phyloP scores from a whole-genome alignment of 108 stramenopile species.

The Schizochytrium sp. region DNA sequence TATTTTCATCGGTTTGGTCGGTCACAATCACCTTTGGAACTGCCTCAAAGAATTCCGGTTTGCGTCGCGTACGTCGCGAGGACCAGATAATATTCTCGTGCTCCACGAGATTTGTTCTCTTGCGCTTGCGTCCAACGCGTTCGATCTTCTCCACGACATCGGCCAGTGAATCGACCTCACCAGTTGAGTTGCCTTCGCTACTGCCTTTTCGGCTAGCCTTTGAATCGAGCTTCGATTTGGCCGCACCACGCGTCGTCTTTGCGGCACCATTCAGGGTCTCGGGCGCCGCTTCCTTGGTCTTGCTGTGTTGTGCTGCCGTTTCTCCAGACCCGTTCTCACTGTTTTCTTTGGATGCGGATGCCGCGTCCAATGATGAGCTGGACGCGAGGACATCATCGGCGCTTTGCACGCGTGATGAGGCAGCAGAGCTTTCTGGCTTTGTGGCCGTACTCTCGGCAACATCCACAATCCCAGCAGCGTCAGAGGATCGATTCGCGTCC shows the following conservation, averaged over 20 bases:
- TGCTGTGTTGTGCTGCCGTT: not conserved
- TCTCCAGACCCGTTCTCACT: not conserved
- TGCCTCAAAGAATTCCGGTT: slow-evolving; percentile 5
- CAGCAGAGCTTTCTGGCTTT: too few relatives aligned
- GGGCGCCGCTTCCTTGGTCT: not conserved
- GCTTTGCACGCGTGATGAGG: too few relatives aligned
- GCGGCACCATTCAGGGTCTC: not conserved
- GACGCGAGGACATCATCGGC: too few relatives aligned
- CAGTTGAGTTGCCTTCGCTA: not conserved
- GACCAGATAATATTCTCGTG: slow-evolving; percentile 1
- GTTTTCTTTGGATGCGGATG: too few relatives aligned
- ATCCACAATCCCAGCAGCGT: too few relatives aligned
- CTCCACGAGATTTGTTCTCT: not conserved
- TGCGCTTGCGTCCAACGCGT: not conserved
- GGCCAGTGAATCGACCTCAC: not conserved
- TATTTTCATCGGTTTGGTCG: not conserved
- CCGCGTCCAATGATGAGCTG: too few relatives aligned
- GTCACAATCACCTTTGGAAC: not conserved
- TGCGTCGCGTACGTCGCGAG: not conserved
- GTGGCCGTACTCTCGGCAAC: too few relatives aligned
- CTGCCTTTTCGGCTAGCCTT: not conserved
- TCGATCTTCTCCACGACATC: not conserved
- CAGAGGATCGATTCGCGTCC: too few relatives aligned
- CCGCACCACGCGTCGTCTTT: not conserved
- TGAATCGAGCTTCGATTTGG: not conserved